These are phyloP conservation scores for Polygonum aviculare DNA, from an alignment of 148 eudicot species.

Conservation along the genomic window DNA sequence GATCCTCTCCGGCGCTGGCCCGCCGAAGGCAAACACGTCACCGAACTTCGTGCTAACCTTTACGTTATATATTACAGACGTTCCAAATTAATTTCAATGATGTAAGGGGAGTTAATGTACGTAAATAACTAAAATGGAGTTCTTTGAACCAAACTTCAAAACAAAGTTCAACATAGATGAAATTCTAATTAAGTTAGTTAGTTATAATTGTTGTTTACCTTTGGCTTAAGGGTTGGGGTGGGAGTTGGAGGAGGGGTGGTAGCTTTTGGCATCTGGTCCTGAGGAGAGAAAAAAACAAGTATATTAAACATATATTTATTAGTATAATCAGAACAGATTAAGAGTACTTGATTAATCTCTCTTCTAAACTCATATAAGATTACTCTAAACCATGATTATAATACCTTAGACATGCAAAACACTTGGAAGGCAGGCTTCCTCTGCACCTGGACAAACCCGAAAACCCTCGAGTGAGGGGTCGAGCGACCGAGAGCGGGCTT, in stretches of 20 bases:
- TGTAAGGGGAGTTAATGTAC: too few relatives aligned
- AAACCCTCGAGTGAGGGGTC: neutral
- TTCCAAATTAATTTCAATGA: too few relatives aligned
- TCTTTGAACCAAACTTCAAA: too few relatives aligned
- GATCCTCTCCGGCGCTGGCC: conserved; percentile 88
- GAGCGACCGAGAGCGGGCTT: conserved; percentile 3
- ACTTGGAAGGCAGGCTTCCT: conserved; percentile 5
- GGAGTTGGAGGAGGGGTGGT: neutral
- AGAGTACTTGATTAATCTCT: neutral
- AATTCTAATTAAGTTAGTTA: too few relatives aligned
- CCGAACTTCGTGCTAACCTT: conserved; percentile 55
- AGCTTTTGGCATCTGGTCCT: too few relatives aligned
- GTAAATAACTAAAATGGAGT: too few relatives aligned
- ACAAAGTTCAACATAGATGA: too few relatives aligned
- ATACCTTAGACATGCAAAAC: neutral
- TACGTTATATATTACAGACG: too few relatives aligned
- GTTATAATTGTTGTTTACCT: conserved; percentile 11
- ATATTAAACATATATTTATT: neutral
- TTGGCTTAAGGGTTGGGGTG: conserved; percentile 19
- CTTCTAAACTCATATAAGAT: neutral
- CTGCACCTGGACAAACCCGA: neutral
- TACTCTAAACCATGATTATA: neutral
- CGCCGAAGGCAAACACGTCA: conserved; percentile 66
- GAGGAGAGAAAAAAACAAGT: too few relatives aligned
- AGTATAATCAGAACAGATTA: neutral